Evolutionary conservation across 2,329 filamentous ascomycete genomes (phyloP).

Genomic region (Verticillium nubilum): DNA sequence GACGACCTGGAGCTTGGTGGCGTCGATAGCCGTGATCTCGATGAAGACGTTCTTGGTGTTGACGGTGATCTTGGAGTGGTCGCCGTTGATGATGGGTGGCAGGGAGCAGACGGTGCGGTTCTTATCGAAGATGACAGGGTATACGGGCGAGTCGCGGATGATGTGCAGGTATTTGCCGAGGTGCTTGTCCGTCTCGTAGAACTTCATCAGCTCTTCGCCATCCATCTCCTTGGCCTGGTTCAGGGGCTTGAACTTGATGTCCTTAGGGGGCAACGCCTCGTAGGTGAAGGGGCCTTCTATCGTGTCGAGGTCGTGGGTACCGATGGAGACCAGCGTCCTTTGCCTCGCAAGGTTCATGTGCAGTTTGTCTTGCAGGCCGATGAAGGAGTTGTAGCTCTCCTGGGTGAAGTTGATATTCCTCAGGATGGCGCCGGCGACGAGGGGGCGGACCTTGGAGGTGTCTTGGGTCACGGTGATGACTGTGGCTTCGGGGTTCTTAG

Average conservation of each 20-base stretch:
- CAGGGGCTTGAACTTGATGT: slow-evolving; percentile 85
- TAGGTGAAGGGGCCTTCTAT: slow-evolving; percentile 94
- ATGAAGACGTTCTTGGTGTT: slow-evolving; percentile 93
- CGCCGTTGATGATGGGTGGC: slow-evolving; percentile 94
- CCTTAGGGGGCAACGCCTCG: slow-evolving; percentile 83
- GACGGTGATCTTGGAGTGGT: slow-evolving; percentile 93
- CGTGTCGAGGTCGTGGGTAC: slow-evolving; percentile 93
- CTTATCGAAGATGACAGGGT: slow-evolving; percentile 92
- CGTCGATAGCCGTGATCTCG: slow-evolving; percentile 92
- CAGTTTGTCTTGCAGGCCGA: slow-evolving; percentile 93
- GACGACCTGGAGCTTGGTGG: slow-evolving; percentile 93
- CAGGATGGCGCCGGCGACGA: slow-evolving; percentile 84
- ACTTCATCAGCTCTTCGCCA: slow-evolving; percentile 82
- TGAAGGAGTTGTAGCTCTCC: slow-evolving; percentile 94
- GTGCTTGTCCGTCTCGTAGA: slow-evolving; percentile 94
- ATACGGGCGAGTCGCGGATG: slow-evolving; percentile 87
- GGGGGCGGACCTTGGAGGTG: slow-evolving; percentile 75
- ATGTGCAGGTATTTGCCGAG: slow-evolving; percentile 88
- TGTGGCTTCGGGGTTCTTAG: slow-evolving; percentile 67
- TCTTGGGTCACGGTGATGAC: slow-evolving; percentile 73
- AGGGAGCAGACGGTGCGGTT: slow-evolving; percentile 85
- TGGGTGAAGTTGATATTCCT: slow-evolving; percentile 88
- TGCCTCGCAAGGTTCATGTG: slow-evolving; percentile 94
- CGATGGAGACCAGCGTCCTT: slow-evolving; percentile 90
- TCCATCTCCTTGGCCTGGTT: slow-evolving; percentile 91